Conservation (phyloP, 805 yeast genomes). For the Phaffomyces antillensis region DNA sequence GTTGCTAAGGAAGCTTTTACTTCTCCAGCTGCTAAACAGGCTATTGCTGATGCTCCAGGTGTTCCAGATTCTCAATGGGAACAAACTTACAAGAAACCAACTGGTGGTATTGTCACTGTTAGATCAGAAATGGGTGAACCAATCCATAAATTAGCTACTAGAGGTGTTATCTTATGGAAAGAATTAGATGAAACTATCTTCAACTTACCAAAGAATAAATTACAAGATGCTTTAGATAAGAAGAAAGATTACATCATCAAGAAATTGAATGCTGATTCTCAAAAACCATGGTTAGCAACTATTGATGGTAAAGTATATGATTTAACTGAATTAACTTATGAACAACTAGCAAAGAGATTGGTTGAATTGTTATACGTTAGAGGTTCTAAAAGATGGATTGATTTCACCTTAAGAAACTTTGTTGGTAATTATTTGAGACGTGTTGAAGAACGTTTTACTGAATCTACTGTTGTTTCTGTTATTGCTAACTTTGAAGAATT, state of each 20-base stretch:
- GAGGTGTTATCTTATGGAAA: constrained; percentile 96
- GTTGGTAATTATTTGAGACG: constrained; percentile 84
- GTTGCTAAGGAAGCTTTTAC: constrained; percentile 94
- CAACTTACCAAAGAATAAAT: constrained; percentile 81
- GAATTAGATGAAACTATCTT: constrained; percentile 94
- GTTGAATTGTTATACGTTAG: constrained; percentile 84
- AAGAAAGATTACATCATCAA: constrained; percentile 83
- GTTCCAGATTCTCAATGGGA: constrained; percentile 89
- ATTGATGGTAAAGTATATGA: constrained; percentile 72
- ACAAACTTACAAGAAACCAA: constrained; percentile 83
- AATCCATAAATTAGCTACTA: constrained; percentile 95
- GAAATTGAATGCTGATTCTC: constrained; percentile 88
- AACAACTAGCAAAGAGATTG: constrained; percentile 80
- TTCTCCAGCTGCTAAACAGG: constrained; percentile 86
- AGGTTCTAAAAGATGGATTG: constrained; percentile 81
- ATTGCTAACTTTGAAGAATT: constrained; percentile 69
- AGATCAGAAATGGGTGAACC: constrained; percentile 99
- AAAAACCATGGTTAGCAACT: constrained; percentile 95
- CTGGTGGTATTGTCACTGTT: constrained; percentile 96
- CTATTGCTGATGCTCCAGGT: constrained; percentile 83
- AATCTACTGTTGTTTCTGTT: constrained; percentile 50
- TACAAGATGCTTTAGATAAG: constrained; percentile 70
- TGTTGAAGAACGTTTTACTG: constrained; percentile 92
- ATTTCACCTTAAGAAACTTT: constrained; percentile 75
- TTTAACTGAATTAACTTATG: constrained; percentile 91